These are phyloP conservation scores for Hippophae rhamnoides DNA, from an alignment of 306 rosid species.

Conservation along the genomic window DNA sequence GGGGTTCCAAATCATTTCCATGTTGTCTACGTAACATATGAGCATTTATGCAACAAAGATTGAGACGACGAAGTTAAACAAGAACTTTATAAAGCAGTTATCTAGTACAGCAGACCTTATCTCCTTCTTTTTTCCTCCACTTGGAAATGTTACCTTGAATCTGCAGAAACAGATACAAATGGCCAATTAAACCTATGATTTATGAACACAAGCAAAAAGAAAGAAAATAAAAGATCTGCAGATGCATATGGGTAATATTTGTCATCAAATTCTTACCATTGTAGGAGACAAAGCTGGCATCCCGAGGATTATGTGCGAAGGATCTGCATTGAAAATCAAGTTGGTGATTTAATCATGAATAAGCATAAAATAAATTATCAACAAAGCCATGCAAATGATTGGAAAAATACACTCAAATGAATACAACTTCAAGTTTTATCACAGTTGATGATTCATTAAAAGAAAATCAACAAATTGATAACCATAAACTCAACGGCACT, in stretches of 20 bases:
- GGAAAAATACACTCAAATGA: too few species aligned
- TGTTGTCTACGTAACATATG: background rate
- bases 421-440: background rate
- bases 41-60: background rate
- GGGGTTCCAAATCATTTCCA: too few species aligned
- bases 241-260: constrained; percentile 2
- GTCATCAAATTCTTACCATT: constrained; percentile 49
- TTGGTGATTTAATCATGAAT: constrained; percentile 9
- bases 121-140: constrained; percentile 95
- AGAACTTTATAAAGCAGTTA: constrained; percentile 22
- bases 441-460: too few species aligned
- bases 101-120: constrained; percentile 55
- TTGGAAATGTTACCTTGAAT: constrained; percentile 84
- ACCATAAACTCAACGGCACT: too few species aligned
- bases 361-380: background rate
- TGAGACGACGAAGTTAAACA: constrained; percentile 16
- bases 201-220: constrained; percentile 4
- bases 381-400: background rate
- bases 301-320: constrained; percentile 50
- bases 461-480: too few species aligned
- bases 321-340: constrained; percentile 38
- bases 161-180: constrained; percentile 32
- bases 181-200: constrained; percentile 13
- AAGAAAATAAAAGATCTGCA: constrained; percentile 3
- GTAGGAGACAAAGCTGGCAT: constrained; percentile 99